Percentiles rank a stretch among this genome's conserved stretches.
Conservation (phyloP, 768 basidiomycete species). For the Tylopilus vinaceipallidus region DNA sequence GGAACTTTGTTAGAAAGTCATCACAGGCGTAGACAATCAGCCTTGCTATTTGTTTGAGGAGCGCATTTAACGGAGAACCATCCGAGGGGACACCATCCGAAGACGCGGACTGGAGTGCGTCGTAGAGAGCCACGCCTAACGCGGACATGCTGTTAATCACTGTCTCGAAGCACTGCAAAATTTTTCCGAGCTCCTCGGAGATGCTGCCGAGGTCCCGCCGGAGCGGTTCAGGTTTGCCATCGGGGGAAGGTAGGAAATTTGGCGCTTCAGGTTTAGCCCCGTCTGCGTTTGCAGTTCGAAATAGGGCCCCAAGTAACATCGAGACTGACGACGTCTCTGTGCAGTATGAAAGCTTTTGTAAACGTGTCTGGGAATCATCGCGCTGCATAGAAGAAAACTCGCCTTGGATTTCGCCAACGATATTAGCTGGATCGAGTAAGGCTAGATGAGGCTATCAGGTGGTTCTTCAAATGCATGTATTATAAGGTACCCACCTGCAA, state of each 20-base stretch:
- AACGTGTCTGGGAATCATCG: not conserved
- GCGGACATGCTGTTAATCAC: not conserved
- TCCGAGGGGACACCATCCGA: not conserved
- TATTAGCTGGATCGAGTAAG: not conserved
- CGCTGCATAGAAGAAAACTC: not conserved
- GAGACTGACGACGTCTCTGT: not conserved
- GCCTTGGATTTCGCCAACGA: not conserved
- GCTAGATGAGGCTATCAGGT: not conserved
- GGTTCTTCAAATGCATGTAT: not conserved
- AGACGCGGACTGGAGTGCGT: not conserved
- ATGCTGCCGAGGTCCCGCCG: not conserved
- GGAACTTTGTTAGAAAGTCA: conserved; percentile 4
- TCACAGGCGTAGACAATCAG: not conserved
- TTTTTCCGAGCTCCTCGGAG: conserved; percentile 1
- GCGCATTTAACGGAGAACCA: not conserved
- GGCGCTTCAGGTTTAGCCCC: not conserved
- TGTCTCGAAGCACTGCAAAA: conserved; percentile 4
- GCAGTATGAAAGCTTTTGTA: not conserved
- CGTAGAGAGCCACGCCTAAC: not conserved
- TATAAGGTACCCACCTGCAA: not conserved
- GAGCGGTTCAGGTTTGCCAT: not conserved
- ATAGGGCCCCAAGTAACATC: not conserved
- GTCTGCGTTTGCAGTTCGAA: too few species aligned
- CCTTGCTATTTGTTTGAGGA: not conserved
- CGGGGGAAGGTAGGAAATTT: not conserved